Evolutionary conservation across 139 green algal species (phyloP), one percentile per base, ranked within the genome.

Genomic region (Penium margaritaceum): DNA sequence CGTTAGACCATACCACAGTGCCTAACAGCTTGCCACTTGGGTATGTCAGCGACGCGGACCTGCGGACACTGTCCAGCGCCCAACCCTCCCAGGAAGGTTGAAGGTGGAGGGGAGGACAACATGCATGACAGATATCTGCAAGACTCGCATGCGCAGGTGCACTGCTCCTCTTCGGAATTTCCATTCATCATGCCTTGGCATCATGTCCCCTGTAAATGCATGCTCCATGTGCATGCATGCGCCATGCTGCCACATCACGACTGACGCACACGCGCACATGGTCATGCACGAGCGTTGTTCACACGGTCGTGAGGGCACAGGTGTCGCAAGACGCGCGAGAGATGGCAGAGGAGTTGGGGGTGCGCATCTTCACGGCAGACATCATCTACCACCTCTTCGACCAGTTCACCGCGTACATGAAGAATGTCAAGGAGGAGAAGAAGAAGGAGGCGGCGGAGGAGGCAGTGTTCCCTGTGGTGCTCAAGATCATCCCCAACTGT

Each of bases 361-460:
- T 98, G 15, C 85, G 76, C 27, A 88, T 99, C 70, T 95, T 99
- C 80, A 96, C 91, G 0, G 94, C 94, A 14, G 94, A 99, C 85
- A 98, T 99, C 86, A 99, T 99, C 82, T 99, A 99, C 84, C 94
- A 99, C 87, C 88, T 99, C 24, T 98, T 98, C 63, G 94, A 99
- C 86, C 91, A 96, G 53, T 84, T 77, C 44, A 73, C 66, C 19
- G 72, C 72, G 0, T 84, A 84, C 73, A 86, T 94, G 53, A 83
- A 86, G 64, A 65, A 84, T 67, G 77, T 88, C 12, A 92, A 90
- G 79, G 81, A 85, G 53, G 77, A 91, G 62, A 90, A 95, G 84
- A 85, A 92, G 78, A 85, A 91, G 80, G 90, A 87, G 14, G 87
- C 89, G n/a, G 85, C 82, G 61, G 64, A 89, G 63, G 85, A 91